Evolutionary conservation across 1,284 basidiomycete genomes (phyloP).

Genomic region (Malassezia pachydermatis): DNA sequence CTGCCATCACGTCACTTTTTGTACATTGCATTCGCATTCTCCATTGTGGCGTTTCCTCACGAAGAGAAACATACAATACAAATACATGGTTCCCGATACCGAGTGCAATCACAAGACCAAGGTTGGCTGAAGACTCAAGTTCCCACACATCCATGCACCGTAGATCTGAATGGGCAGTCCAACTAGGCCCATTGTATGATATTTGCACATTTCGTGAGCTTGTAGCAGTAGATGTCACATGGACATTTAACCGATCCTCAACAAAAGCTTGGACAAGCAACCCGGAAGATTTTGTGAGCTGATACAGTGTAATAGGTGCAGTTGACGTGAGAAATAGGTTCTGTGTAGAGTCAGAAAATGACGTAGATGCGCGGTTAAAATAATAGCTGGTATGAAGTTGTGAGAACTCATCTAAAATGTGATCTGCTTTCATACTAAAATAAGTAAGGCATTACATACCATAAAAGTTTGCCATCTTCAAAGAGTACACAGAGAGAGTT

Average conservation of each 20-base stretch:
- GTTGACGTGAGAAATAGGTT: conserved; percentile 3
- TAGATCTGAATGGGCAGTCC: conserved; percentile 2
- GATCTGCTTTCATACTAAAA: no score
- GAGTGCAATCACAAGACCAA: no score
- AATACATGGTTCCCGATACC: not conserved
- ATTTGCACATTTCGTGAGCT: not conserved
- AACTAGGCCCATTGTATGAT: not conserved
- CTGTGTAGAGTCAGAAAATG: not conserved
- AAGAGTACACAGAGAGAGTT: no score
- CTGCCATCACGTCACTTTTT: conserved; percentile 7
- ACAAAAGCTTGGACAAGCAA: conserved; percentile 2
- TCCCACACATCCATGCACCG: conserved; percentile 7
- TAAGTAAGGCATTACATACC: no score
- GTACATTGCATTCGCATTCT: not conserved
- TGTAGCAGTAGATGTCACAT: conserved; percentile 2
- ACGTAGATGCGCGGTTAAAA: no score
- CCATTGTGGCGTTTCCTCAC: not conserved
- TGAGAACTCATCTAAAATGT: no score
- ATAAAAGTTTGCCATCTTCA: not conserved
- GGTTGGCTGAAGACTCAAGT: not conserved
- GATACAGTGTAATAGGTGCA: conserved; percentile 9
- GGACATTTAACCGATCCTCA: not conserved
- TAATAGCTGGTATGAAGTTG: no score
- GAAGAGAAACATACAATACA: not conserved
- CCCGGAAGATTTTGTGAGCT: not conserved